phyloP scores from a whole-genome alignment of 805 yeast species.

The Hanseniaspora guilliermondii region DNA sequence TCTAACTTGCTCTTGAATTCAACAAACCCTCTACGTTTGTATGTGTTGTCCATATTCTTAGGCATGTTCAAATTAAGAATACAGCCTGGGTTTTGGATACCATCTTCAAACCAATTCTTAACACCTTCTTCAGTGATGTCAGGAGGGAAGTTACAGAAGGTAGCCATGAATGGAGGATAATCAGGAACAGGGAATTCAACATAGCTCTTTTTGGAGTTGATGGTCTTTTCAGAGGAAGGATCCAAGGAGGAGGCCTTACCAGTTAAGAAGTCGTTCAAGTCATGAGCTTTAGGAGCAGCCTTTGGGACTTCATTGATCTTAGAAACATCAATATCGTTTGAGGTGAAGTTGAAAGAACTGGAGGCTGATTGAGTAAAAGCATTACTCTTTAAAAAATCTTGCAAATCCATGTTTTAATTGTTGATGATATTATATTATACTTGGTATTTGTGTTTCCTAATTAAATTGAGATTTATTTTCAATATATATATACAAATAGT shows the following conservation, averaged over 20 bases:
- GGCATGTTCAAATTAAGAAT: conserved; percentile 62
- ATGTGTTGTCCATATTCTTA: conserved; percentile 45
- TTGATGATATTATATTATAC: conserved; percentile 33
- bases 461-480: neutral
- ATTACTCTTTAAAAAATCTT: conserved; percentile 70
- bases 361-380: conserved; percentile 35
- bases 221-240: conserved; percentile 25
- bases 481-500: too few relatives aligned
- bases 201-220: conserved; percentile 34
- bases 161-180: conserved; percentile 83
- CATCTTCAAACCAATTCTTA: conserved; percentile 47
- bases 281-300: conserved; percentile 21
- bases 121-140: conserved; percentile 57
- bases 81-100: conserved; percentile 38
- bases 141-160: conserved; percentile 75
- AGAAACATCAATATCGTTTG: conserved; percentile 62
- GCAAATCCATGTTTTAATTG: conserved; percentile 68
- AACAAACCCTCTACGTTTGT: conserved; percentile 82
- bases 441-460: neutral
- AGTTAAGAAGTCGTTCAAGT: conserved; percentile 22
- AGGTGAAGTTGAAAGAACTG: conserved; percentile 66
- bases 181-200: conserved; percentile 77
- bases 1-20: conserved; percentile 69
- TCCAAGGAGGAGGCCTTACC: conserved; percentile 28
- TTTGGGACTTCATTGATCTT: conserved; percentile 41